phyloP scores from a whole-genome alignment of 306 rosid species.

The Rosa persica region DNA sequence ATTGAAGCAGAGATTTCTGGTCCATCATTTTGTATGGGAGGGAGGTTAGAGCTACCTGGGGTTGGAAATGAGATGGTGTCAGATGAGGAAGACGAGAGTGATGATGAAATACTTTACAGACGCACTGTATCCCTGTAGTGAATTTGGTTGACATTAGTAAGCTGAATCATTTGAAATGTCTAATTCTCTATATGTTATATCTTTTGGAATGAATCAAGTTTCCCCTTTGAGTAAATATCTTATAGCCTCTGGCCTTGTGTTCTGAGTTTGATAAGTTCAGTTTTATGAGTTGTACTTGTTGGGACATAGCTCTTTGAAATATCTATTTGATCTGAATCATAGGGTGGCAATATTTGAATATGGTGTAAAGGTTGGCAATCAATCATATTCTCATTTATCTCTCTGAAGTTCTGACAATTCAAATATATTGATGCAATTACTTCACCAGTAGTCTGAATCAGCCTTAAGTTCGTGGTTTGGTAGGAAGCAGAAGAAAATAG shows the following conservation, averaged over 20 bases:
- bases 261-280: background rate
- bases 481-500: constrained; percentile 51
- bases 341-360: background rate
- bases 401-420: background rate
- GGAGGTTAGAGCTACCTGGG: constrained; percentile 77
- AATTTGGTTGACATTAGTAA: constrained; percentile 6
- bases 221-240: background rate
- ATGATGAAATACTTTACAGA: constrained; percentile 70
- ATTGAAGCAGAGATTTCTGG: constrained; percentile 76
- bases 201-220: background rate
- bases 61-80: constrained; percentile 63
- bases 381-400: background rate
- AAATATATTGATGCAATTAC: background rate
- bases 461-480: background rate
- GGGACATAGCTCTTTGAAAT: background rate
- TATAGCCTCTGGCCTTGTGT: background rate
- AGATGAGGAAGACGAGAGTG: constrained; percentile 80
- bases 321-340: background rate
- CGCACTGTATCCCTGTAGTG: constrained; percentile 65
- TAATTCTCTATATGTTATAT: background rate
- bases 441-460: background rate
- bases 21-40: constrained; percentile 79
- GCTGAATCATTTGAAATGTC: background rate
- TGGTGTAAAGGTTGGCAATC: constrained; percentile 1
- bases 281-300: background rate